These are phyloP conservation scores for Tetraselmis striata DNA, from an alignment of 139 green algal genomes.

Conservation along the genomic window DNA sequence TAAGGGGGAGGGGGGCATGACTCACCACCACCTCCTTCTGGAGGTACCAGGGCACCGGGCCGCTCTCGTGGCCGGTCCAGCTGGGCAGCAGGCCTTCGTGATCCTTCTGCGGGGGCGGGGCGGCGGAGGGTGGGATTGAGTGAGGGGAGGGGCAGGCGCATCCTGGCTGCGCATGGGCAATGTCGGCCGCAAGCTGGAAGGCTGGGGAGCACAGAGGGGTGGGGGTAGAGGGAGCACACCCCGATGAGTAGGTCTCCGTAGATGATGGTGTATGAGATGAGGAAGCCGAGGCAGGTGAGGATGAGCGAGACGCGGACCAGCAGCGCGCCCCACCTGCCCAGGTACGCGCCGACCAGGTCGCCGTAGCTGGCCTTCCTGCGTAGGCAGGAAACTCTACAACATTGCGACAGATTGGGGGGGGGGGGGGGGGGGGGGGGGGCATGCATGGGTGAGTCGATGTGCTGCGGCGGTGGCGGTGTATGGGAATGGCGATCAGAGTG, in stretches of 20 bases:
- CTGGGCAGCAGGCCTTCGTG: not conserved
- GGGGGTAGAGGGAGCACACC: not conserved
- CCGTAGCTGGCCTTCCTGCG: not conserved
- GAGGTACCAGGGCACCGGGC: not conserved
- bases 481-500: too few species aligned
- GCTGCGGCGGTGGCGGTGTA: too few species aligned
- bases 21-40: not conserved
- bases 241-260: not conserved
- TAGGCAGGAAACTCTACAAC: not conserved
- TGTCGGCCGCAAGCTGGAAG: too few species aligned
- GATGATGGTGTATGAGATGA: not conserved
- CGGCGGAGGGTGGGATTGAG: too few species aligned
- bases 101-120: not conserved
- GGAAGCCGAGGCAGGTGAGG: not conserved
- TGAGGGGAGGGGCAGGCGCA: too few species aligned
- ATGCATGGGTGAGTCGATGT: too few species aligned
- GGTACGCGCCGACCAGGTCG: not conserved
- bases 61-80: not conserved
- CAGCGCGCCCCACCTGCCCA: not conserved
- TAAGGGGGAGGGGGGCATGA: too few species aligned
- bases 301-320: not conserved
- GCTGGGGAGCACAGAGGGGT: too few species aligned
- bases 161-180: too few species aligned
- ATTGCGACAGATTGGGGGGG: too few species aligned
- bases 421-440: too few species aligned